A percentile compares a stretch with the other conserved stretches of the same genome.
These are phyloP conservation scores for Pseudodiploospora longispora DNA, from an alignment of 2,329 filamentous ascomycete genomes.

Conservation along the genomic window DNA sequence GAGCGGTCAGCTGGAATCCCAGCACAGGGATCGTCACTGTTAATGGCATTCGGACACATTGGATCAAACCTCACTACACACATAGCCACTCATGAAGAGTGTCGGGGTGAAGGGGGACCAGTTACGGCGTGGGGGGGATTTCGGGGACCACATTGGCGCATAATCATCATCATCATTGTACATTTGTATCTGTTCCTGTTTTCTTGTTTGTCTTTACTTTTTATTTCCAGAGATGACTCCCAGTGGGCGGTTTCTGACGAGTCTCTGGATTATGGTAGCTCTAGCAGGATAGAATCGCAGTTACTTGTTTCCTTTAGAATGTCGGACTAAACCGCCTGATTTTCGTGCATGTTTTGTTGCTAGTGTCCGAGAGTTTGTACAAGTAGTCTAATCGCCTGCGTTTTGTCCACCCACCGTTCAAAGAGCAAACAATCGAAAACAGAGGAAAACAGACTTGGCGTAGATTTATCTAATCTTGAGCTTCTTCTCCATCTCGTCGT, in stretches of 20 bases:
- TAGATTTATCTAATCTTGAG: conserved; percentile 55
- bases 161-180: conserved; percentile 18
- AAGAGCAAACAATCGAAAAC: too few relatives aligned
- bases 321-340: too few relatives aligned
- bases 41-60: too few relatives aligned
- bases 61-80: too few relatives aligned
- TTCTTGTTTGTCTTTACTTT: not conserved
- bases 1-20: conserved; percentile 10
- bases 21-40: too few relatives aligned
- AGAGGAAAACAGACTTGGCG: not conserved
- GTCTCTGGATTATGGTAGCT: not conserved
- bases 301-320: not conserved
- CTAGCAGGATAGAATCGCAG: conserved; percentile 19
- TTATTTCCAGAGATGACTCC: too few relatives aligned
- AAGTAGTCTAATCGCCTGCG: not conserved
- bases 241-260: too few relatives aligned
- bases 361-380: conserved; percentile 1
- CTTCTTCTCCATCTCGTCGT: conserved; percentile 91
- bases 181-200: conserved; percentile 6
- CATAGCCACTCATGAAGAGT: too few relatives aligned
- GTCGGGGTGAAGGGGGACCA: too few relatives aligned
- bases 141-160: conserved; percentile 18
- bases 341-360: too few relatives aligned
- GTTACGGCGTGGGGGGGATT: too few relatives aligned
- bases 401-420: not conserved